Conservation (phyloP, 1,284 basidiomycete genomes). For the Athelia psychrophila region DNA sequence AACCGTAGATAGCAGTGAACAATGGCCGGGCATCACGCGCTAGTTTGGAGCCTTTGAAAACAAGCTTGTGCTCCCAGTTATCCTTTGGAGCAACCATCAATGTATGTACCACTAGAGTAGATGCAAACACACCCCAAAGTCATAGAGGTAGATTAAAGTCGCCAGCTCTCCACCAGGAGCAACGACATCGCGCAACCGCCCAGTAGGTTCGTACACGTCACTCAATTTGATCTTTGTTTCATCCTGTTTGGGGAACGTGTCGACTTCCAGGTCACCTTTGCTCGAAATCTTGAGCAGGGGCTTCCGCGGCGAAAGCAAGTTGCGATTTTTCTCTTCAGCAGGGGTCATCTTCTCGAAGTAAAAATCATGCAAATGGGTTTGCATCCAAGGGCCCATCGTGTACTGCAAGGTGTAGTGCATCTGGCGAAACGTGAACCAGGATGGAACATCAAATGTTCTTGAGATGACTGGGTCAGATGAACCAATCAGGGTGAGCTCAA, state of each 20-base stretch:
- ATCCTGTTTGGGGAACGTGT: not conserved
- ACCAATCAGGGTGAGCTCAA: not conserved
- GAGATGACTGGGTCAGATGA: constrained; percentile 10
- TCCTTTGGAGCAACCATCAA: constrained; percentile 4
- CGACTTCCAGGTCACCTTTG: not conserved
- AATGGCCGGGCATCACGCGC: not conserved
- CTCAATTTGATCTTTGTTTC: not conserved
- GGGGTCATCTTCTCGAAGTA: too few relatives aligned
- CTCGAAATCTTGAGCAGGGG: not conserved
- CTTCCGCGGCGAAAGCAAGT: not conserved
- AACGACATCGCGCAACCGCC: not conserved
- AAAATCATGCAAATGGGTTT: constrained; percentile 9
- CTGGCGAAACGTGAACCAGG: constrained; percentile 12
- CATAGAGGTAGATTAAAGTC: constrained; percentile 11
- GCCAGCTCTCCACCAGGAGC: not conserved
- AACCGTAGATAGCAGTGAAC: not conserved
- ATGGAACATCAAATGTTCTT: constrained; percentile 10
- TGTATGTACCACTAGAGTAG: not conserved
- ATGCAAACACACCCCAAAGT: constrained; percentile 10
- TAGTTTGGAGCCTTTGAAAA: constrained; percentile 10
- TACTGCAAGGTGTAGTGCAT: constrained; percentile 12
- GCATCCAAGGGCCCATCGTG: constrained; percentile 9
- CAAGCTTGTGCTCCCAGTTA: constrained; percentile 11
- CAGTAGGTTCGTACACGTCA: not conserved
- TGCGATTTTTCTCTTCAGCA: not conserved